Base-by-base conservation (phyloP, 768 basidiomycete genomes). In the Lentinus brumalis region DNA sequence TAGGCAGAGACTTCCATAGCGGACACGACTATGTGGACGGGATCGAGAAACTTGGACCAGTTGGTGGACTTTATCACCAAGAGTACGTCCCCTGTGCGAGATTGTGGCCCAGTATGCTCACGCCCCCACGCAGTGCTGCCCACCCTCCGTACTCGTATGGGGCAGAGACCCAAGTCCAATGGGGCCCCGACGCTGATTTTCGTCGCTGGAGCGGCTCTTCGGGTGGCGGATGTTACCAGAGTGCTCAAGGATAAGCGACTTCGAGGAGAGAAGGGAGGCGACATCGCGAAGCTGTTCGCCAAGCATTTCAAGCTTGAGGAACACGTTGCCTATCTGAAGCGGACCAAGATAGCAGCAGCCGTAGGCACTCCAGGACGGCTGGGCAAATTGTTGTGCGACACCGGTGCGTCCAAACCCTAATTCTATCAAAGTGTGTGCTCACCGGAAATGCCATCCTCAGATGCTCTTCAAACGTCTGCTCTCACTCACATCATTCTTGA, bases 241-340 rank as follows among this genome's bases (percentile, higher is more conserved):
- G 77, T 85, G 54, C 79, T 94, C 56, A 88, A 83, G 72, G 82
- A 87, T 74, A 86, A 83, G 74, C 83, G 76, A 63, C 78, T 92
- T 53, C 79, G 86, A 57, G 89, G 90, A 39, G 88, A 91, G 26
- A 95, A 93, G 70, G 88, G 92, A 57, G 94, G 92, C 11, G 93
- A 96, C 65, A 88, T 97, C 35, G 95, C 91, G 21, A 98, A 98
- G 74, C 83, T 99, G 30, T 98, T 98, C 68, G 94, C 96, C 32
- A 95, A 89, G 74, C 96, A 98, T 71, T 87, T 96, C 76, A 97
- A 96, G 76, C 78, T 96, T 42, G 78, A 88, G 51, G 92, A 96
- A 59, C 96, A 98, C 73, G 85, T 91, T 69, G 78, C 85, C 15
- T 92, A 94, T 76, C 81, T 98, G 68, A 81, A 83, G 69, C 82